phyloP scores from a whole-genome alignment of 2,329 filamentous ascomycete species.

The Pochonia chlamydosporia region DNA sequence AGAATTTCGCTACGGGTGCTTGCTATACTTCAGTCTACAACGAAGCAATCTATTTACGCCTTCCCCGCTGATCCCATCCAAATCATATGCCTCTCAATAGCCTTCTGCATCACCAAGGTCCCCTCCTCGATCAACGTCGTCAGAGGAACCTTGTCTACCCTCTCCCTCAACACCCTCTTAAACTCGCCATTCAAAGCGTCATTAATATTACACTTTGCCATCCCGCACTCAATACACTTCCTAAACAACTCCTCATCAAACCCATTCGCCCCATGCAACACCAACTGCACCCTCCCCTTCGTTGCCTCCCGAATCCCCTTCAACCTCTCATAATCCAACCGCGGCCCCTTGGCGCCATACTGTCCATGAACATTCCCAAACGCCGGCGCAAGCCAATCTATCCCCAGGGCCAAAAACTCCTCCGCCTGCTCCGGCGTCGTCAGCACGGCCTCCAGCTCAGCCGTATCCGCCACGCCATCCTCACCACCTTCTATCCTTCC shows the following conservation, averaged over 20 bases:
- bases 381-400: constrained; percentile 67
- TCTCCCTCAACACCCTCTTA: too few species aligned
- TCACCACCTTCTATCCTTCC: constrained; percentile 59
- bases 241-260: neutral
- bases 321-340: constrained; percentile 7
- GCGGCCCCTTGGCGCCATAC: constrained; percentile 44
- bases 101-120: too few species aligned
- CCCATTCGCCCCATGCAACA: neutral
- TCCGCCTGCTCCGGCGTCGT: constrained; percentile 64
- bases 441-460: constrained; percentile 39
- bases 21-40: too few species aligned
- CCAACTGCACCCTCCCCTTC: neutral
- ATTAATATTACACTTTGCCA: too few species aligned
- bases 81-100: too few species aligned
- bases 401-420: constrained; percentile 64
- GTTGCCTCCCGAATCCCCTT: neutral
- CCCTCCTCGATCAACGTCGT: too few species aligned
- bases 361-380: constrained; percentile 73
- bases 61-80: too few species aligned
- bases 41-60: too few species aligned
- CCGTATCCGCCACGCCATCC: constrained; percentile 52
- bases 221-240: neutral
- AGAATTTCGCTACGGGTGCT: too few species aligned
- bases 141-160: too few species aligned
- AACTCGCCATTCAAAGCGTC: too few species aligned